Evolutionary conservation across 352 stramenopile genomes (phyloP).

Genomic region (Pythium phragmitis): DNA sequence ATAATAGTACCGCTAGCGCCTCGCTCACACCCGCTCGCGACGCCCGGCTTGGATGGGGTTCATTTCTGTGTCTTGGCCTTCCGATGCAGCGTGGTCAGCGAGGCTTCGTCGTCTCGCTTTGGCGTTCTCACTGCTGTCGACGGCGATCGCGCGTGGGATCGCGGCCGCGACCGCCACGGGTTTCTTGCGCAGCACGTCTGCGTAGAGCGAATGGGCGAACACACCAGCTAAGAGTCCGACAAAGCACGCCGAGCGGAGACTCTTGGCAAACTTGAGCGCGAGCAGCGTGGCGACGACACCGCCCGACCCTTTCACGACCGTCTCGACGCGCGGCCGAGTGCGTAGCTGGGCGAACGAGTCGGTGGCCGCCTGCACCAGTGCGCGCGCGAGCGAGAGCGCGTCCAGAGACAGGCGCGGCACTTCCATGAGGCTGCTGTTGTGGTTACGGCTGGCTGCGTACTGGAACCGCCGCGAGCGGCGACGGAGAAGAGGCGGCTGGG

Average conservation of each 20-base stretch:
- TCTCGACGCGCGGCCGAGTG: constrained; percentile 41
- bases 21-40: constrained; percentile 1
- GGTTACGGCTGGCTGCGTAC: neutral
- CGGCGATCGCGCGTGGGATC: neutral
- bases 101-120: neutral
- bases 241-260: constrained; percentile 55
- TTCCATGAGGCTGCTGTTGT: constrained; percentile 11
- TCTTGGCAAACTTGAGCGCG: constrained; percentile 59
- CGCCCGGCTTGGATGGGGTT: neutral
- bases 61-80: neutral
- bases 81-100: no score
- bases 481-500: constrained; percentile 5
- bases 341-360: constrained; percentile 30
- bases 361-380: constrained; percentile 26
- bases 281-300: constrained; percentile 56
- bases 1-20: neutral
- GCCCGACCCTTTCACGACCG: constrained; percentile 56
- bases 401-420: constrained; percentile 20
- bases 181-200: constrained; percentile 49
- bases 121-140: neutral
- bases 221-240: constrained; percentile 63
- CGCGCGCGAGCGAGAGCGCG: constrained; percentile 23
- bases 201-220: constrained; percentile 71
- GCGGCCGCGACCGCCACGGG: constrained; percentile 1
- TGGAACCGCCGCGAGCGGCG: constrained; percentile 2